Conservation (phyloP, 2,329 filamentous ascomycete species). For the Xylaria multiplex region DNA sequence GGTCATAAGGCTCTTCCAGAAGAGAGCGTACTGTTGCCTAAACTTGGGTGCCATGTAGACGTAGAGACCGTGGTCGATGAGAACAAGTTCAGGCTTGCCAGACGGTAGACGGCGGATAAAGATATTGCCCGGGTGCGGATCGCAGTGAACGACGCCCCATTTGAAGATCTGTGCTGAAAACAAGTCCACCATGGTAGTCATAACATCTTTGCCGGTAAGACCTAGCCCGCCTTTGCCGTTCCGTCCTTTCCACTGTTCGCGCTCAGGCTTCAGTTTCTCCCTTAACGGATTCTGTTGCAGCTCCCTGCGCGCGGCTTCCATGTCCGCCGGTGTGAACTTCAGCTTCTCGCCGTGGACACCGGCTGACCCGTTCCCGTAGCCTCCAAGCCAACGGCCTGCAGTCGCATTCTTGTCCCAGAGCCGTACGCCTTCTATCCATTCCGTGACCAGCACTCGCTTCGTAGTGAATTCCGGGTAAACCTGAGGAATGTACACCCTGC, state of each 20-base stretch:
- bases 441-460: slow-evolving; percentile 87
- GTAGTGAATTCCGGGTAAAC: slow-evolving; percentile 86
- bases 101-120: slow-evolving; percentile 87
- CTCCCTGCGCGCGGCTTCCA: slow-evolving; percentile 57
- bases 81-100: slow-evolving; percentile 87
- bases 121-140: slow-evolving; percentile 97
- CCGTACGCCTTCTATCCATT: slow-evolving; percentile 96
- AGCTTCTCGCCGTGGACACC: slow-evolving; percentile 77
- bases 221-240: slow-evolving; percentile 83
- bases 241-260: slow-evolving; percentile 79
- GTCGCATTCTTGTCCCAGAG: slow-evolving; percentile 92
- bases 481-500: slow-evolving; percentile 86
- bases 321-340: slow-evolving; percentile 57
- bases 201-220: slow-evolving; percentile 83
- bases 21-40: slow-evolving; percentile 83
- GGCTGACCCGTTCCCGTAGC: slow-evolving; percentile 78
- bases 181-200: slow-evolving; percentile 95
- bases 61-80: slow-evolving; percentile 97
- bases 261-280: slow-evolving; percentile 79
- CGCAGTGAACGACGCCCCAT: slow-evolving; percentile 94
- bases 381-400: slow-evolving; percentile 80
- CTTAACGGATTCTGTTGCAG: slow-evolving; percentile 62
- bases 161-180: slow-evolving; percentile 99
- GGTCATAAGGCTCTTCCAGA: slow-evolving; percentile 94
- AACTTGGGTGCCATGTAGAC: slow-evolving; percentile 88